A percentile compares a stretch with the other conserved stretches of the same genome.
These are phyloP conservation scores for Eucalyptus grandis DNA, from an alignment of 345 rosid genomes.

Conservation along the genomic window DNA sequence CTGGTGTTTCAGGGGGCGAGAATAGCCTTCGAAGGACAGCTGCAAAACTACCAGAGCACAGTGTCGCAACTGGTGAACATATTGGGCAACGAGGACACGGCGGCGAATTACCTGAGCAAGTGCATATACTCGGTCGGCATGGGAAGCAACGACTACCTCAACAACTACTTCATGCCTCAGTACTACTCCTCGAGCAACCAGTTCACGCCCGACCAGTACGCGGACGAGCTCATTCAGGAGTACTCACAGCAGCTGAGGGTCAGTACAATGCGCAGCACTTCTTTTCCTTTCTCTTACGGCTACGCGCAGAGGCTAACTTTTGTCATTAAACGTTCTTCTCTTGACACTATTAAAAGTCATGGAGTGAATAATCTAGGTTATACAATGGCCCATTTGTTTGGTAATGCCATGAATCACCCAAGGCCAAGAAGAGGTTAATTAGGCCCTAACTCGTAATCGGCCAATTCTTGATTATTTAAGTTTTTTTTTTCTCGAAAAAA, in stretches of 20 bases:
- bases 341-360: neutral
- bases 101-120: constrained; percentile 44
- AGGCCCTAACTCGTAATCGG: no score
- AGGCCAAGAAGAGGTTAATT: neutral
- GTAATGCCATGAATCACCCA: neutral
- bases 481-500: accelerated
- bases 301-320: neutral
- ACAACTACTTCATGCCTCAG: constrained; percentile 82
- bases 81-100: constrained; percentile 45
- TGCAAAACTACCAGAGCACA: constrained; percentile 47
- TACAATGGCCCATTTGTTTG: neutral
- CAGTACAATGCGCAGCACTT: neutral
- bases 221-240: constrained; percentile 44
- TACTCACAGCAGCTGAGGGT: constrained; percentile 59
- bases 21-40: constrained; percentile 65
- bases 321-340: neutral
- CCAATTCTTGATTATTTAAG: no score
- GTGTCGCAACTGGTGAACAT: constrained; percentile 44
- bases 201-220: constrained; percentile 45
- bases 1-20: constrained; percentile 45
- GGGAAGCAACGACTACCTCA: constrained; percentile 95
- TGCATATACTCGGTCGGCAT: constrained; percentile 77
- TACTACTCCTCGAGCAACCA: constrained; percentile 38
- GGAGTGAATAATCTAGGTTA: neutral
- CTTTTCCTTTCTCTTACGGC: neutral